Evolutionary conservation across 2,329 filamentous ascomycete genomes (phyloP), one percentile per base, ranked within the genome.

Genomic region (Septoria petroselini): DNA sequence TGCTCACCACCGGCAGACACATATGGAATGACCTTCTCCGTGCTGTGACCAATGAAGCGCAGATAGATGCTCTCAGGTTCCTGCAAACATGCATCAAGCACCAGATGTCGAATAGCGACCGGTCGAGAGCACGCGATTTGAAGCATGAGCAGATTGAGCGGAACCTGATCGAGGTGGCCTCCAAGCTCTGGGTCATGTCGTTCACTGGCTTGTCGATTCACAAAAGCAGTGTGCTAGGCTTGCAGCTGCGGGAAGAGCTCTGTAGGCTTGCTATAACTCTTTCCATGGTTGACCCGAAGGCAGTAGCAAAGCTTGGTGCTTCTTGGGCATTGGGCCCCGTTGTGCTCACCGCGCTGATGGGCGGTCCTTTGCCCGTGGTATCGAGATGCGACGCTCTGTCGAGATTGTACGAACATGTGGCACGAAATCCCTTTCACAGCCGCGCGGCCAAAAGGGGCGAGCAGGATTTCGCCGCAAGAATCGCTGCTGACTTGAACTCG

Each of bases 111-210:
- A 31, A 15, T 23, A 1, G 15, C 6, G 12, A 15, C 17, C 2
- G 19, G 0, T 21, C n/a, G 14, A 23, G 12, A 2, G 6, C 23
- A 1, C 25, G 12, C 1, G 25, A 39, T 5, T 1, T 6, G 3
- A n/a, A n/a, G 17, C 21, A 4, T 4, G 23, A 18, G 4, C 30
- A 3, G 17, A n/a, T 48, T 3, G 21, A 4, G 1, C 35, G 19
- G 15, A 48, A 42, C 14, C 21, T 48, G 11, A 5, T 29, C 17
- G 38, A 48, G 19, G 38, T 48, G 5, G 31, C 39, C 30, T 42
- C 46, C 4, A 48, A 41, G 30, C 31, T 48, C 2, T 31, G 39
- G 5, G 15, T 8, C 30, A 35, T 48, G 38, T 38, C 29, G 4
- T 27, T 19, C 8, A 42, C 30, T 11, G 41, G 45, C 21, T 5